Percentiles rank a stretch among this genome's conserved stretches.
These are phyloP conservation scores for Aspergillus sclerotiicarbonarius DNA, from an alignment of 495 filamentous ascomycete species.

Conservation along the genomic window DNA sequence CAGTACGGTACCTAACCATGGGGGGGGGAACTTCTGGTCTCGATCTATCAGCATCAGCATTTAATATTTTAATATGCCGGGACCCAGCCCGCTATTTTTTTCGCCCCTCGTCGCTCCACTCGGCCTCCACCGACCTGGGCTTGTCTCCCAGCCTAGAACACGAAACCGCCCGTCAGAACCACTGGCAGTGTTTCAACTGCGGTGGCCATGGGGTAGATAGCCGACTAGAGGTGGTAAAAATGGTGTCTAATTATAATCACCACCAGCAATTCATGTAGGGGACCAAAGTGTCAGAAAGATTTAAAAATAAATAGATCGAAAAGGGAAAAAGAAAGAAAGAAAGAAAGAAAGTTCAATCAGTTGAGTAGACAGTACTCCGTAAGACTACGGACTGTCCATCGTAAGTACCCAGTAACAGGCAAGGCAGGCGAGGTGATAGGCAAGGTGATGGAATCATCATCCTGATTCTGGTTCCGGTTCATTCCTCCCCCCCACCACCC, in stretches of 20 bases:
- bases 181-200: constrained; percentile 16
- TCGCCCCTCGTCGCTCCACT: constrained; percentile 3
- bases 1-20: too few species aligned
- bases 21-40: too few species aligned
- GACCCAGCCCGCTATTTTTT: neutral
- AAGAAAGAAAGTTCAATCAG: neutral
- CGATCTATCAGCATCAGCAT: too few species aligned
- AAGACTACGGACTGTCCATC: too few species aligned
- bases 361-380: too few species aligned
- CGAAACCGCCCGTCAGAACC: constrained; percentile 22
- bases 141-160: constrained; percentile 16
- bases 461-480: neutral
- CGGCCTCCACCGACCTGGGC: neutral
- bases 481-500: too few species aligned
- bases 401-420: too few species aligned
- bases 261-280: too few species aligned
- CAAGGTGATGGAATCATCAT: neutral
- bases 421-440: neutral
- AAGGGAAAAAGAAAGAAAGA: too few species aligned
- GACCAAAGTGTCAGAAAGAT: too few species aligned
- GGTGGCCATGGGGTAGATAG: constrained; percentile 6
- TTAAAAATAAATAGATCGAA: neutral
- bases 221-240: neutral
- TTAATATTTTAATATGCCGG: too few species aligned
- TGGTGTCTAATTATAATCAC: constrained; percentile 1